Conservation (phyloP, 2,329 filamentous ascomycete species). For the Pezicula carpinea region DNA sequence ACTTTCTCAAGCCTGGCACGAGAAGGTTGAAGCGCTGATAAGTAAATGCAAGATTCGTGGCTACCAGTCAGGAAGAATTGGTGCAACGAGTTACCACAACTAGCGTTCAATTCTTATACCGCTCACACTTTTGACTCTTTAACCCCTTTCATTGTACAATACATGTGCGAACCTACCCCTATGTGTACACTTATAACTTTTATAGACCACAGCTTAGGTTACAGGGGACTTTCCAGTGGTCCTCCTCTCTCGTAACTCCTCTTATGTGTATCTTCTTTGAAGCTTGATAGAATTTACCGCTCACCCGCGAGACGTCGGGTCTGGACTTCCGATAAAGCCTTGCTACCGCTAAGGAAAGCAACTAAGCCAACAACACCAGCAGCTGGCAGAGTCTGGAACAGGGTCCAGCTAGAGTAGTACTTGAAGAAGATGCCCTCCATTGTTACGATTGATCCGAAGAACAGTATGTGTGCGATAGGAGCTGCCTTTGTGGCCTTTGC, state of each 20-base stretch:
- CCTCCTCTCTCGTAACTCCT: background rate
- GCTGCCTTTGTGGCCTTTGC: constrained; percentile 69
- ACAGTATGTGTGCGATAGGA: constrained; percentile 76
- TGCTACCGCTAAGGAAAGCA: constrained; percentile 80
- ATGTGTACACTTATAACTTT: background rate
- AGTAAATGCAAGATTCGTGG: too few relatives aligned
- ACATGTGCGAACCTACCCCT: background rate
- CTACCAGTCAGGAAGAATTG: too few relatives aligned
- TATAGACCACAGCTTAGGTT: too few relatives aligned
- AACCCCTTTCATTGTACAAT: background rate
- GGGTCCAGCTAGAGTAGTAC: constrained; percentile 88
- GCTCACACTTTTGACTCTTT: constrained; percentile 10
- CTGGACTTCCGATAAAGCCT: constrained; percentile 91
- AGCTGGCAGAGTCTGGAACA: constrained; percentile 83
- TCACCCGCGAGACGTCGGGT: constrained; percentile 75
- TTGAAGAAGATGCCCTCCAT: constrained; percentile 93
- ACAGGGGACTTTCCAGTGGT: background rate
- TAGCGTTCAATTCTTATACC: constrained; percentile 11
- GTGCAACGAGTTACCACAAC: too few relatives aligned
- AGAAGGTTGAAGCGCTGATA: too few relatives aligned
- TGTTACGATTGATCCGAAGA: constrained; percentile 80
- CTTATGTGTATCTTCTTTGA: background rate
- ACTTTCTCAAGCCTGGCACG: background rate
- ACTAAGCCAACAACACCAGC: constrained; percentile 63
- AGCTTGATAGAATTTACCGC: constrained; percentile 33